These are phyloP conservation scores for Paecilomyces formosus DNA, from an alignment of 2,329 filamentous ascomycete genomes.

Conservation along the genomic window DNA sequence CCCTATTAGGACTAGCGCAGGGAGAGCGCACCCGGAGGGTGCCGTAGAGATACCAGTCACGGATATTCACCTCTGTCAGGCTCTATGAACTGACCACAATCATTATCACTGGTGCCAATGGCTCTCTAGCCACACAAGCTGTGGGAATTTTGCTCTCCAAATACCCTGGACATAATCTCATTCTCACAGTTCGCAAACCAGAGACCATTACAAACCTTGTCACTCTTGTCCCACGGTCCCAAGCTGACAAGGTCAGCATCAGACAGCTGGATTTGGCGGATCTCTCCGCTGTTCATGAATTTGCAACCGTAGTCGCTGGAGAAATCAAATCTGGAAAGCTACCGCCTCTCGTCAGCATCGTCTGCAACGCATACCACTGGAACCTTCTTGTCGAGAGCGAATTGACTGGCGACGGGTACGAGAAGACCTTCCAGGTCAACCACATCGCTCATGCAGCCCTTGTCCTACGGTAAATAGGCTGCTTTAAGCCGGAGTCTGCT, in stretches of 20 bases:
- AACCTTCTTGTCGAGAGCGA: slow-evolving; percentile 25
- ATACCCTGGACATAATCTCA: slow-evolving; percentile 14
- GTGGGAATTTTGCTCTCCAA: slow-evolving; percentile 15
- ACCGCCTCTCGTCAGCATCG: slow-evolving; percentile 26
- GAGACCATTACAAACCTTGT: slow-evolving; percentile 22
- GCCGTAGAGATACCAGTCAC: too few species aligned
- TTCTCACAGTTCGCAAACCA: slow-evolving; percentile 24
- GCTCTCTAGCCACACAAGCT: slow-evolving; percentile 23
- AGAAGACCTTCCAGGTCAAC: slow-evolving; percentile 34
- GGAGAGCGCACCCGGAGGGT: too few species aligned
- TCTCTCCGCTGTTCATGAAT: slow-evolving; percentile 27
- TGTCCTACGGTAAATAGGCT: slow-evolving; percentile 29
- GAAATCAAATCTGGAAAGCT: slow-evolving; percentile 21
- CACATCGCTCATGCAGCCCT: slow-evolving; percentile 33
- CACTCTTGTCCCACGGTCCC: slow-evolving; percentile 12
- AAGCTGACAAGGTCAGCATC: slow-evolving; percentile 18
- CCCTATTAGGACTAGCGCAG: too few species aligned
- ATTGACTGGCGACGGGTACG: slow-evolving; percentile 29
- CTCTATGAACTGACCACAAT: slow-evolving; percentile 10
- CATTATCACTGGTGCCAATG: slow-evolving; percentile 23
- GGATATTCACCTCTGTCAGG: too few species aligned
- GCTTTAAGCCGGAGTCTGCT: slow-evolving; percentile 10
- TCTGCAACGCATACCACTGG: slow-evolving; percentile 37
- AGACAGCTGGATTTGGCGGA: slow-evolving; percentile 29
- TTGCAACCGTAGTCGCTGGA: slow-evolving; percentile 14